Percentiles rank a stretch among this genome's conserved stretches.
These are phyloP conservation scores for Didymella pinodella DNA, from an alignment of 2,329 filamentous ascomycete species.

Conservation along the genomic window DNA sequence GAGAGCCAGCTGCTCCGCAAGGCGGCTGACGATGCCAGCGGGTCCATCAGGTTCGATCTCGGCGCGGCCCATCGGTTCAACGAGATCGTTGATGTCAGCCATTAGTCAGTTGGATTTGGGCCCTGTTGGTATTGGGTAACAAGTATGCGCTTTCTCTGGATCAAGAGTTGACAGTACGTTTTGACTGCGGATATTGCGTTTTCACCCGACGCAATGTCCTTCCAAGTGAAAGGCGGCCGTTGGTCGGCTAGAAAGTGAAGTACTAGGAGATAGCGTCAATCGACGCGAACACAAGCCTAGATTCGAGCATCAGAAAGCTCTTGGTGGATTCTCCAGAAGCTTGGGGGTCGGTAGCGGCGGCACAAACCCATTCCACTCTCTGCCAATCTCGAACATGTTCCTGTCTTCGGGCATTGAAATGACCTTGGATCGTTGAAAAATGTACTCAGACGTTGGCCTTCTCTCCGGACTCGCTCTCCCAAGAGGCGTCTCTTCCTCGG, in stretches of 20 bases:
- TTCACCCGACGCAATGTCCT: background rate
- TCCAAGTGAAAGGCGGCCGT: background rate
- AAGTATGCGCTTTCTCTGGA: background rate
- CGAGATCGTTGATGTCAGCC: too few relatives aligned
- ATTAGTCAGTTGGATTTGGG: background rate
- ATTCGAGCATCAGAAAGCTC: constrained; percentile 18
- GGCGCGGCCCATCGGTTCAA: too few relatives aligned
- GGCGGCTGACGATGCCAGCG: too few relatives aligned
- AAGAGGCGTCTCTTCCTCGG: constrained; percentile 22
- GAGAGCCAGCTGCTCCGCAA: too few relatives aligned
- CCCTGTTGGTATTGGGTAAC: background rate
- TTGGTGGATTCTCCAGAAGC: constrained; percentile 17
- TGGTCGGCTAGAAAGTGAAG: too few relatives aligned
- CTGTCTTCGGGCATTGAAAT: constrained; percentile 38
- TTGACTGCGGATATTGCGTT: background rate
- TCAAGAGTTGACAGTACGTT: background rate
- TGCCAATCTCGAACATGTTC: constrained; percentile 29
- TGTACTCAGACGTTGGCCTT: constrained; percentile 34
- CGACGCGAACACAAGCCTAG: too few relatives aligned
- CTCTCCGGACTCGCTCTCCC: constrained; percentile 24
- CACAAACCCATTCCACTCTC: constrained; percentile 34
- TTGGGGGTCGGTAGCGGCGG: constrained; percentile 34
- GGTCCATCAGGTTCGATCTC: background rate
- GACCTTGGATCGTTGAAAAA: constrained; percentile 40
- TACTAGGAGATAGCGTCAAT: background rate